phyloP scores from a whole-genome alignment of 2,329 filamentous ascomycete species.

The Botryosphaeria agaves region DNA sequence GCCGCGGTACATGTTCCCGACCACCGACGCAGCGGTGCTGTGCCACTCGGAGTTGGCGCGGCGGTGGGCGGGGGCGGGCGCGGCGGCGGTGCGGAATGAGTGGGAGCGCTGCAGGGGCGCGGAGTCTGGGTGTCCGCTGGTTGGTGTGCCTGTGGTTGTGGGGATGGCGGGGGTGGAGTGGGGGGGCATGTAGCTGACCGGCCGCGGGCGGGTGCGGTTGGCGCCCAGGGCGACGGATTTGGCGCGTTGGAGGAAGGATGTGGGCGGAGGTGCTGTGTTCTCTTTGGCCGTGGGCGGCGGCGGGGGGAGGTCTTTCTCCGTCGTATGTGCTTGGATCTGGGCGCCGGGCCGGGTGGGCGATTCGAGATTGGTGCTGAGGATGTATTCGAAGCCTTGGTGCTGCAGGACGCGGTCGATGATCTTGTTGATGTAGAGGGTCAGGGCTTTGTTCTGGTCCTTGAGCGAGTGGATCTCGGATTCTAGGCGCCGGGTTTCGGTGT shows the following conservation, averaged over 20 bases:
- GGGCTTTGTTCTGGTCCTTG: slow-evolving; percentile 91
- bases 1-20: slow-evolving; percentile 74
- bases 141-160: slow-evolving; percentile 6
- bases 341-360: slow-evolving; percentile 29
- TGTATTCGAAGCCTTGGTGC: slow-evolving; percentile 88
- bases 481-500: slow-evolving; percentile 44
- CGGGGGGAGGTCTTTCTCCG: slow-evolving; percentile 72
- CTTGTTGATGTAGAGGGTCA: slow-evolving; percentile 97
- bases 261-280: no score
- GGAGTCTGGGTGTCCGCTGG: slow-evolving; percentile 46
- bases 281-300: slow-evolving; percentile 37
- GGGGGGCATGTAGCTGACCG: slow-evolving; percentile 21
- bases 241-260: slow-evolving; percentile 41
- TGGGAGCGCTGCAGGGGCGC: slow-evolving; percentile 41
- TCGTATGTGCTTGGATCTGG: slow-evolving; percentile 28
- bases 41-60: slow-evolving; percentile 27
- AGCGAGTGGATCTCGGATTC: slow-evolving; percentile 64
- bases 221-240: slow-evolving; percentile 37
- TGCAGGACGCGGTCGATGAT: slow-evolving; percentile 92
- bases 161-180: slow-evolving; percentile 3
- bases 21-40: slow-evolving; percentile 44
- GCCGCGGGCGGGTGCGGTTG: slow-evolving; percentile 25
- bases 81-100: slow-evolving; percentile 27
- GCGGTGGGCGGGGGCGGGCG: no score
- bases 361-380: slow-evolving; percentile 64